Evolutionary conservation across 768 basidiomycete genomes (phyloP), one percentile per base, ranked within the genome.

Genomic region (Calocybe gangraenosa): DNA sequence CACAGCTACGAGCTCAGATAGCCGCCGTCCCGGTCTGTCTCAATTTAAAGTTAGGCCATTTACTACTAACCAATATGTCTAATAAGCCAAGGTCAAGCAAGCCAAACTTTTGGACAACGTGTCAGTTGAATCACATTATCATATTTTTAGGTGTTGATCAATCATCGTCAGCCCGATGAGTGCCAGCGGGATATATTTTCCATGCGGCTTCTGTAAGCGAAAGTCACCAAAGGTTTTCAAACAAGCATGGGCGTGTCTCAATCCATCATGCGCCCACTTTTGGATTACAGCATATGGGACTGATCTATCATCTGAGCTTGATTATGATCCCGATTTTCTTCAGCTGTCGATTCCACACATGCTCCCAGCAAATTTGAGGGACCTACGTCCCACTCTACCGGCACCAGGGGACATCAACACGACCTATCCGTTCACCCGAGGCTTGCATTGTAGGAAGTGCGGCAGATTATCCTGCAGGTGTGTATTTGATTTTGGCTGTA

Each of bases 381-480:
- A 69, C 42, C 54, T 83, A 17, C 55, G 48, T 21, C 76, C 78
- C 3, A 40, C 55, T 8, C 52, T 55, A 9, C 71, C 64, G 4
- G 61, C 61, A 3, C 48, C 58, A 7, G 40, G 64, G 35, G 69
- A 66, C 1, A 61, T 78, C 23, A 72, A 70, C 8, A 85, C 82
- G 3, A 67, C 70, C 2, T 78, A 76, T 49, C 65, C 69, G 3
- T 83, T 75, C 51, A 79, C 73, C 13, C 76, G 76, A 53, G 88
- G 88, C 1, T 81, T 79, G 68, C 83, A 87, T 57, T 92, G 89
- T 58, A 50, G 44, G 14, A 47, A 59, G 7, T 92, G 89, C 54
- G 88, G 89, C 21, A 75, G 86, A 19, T 62, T 91, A 32, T 86
- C 87, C 7, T 81, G 79, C 66, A 76, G 87, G 87, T 88, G 48